Evolutionary conservation across 2,329 filamentous ascomycete species (phyloP).

Genomic region (Pseudocercospora fuligena): DNA sequence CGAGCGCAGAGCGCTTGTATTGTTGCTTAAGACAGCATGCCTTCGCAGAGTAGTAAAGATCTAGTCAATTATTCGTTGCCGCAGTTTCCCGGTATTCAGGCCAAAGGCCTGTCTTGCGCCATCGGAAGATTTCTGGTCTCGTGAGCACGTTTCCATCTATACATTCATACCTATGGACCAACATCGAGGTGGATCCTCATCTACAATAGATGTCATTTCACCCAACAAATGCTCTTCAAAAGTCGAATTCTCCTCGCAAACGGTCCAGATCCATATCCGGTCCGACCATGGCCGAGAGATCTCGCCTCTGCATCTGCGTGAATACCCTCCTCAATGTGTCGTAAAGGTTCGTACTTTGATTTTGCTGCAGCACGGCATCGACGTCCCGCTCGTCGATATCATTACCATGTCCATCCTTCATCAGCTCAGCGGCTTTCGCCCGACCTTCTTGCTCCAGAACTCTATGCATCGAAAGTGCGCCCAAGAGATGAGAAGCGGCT

Average conservation of each 20-base stretch:
- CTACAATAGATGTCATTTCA: background rate
- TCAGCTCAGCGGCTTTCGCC: constrained; percentile 80
- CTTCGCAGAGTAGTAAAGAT: too few species aligned
- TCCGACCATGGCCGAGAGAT: constrained; percentile 85
- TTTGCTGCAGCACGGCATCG: constrained; percentile 89
- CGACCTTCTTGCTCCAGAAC: constrained; percentile 84
- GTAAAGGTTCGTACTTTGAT: constrained; percentile 94
- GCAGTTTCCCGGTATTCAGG: too few species aligned
- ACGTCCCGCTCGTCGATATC: constrained; percentile 71
- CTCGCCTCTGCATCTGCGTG: constrained; percentile 88
- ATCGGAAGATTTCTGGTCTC: background rate
- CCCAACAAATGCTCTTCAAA: constrained; percentile 51
- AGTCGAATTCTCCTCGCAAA: constrained; percentile 91
- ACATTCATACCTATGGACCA: background rate
- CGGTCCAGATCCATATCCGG: constrained; percentile 87
- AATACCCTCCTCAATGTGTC: constrained; percentile 96
- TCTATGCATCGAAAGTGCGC: constrained; percentile 93
- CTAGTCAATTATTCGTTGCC: too few species aligned
- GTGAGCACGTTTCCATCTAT: background rate
- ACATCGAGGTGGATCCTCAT: background rate
- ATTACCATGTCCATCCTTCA: constrained; percentile 61
- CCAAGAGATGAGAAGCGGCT: constrained; percentile 88
- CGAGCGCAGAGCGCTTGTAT: too few species aligned
- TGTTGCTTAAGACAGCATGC: too few species aligned
- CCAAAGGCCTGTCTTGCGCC: background rate